These are phyloP conservation scores for Boletus edulis DNA, from an alignment of 768 basidiomycete species.

Conservation along the genomic window DNA sequence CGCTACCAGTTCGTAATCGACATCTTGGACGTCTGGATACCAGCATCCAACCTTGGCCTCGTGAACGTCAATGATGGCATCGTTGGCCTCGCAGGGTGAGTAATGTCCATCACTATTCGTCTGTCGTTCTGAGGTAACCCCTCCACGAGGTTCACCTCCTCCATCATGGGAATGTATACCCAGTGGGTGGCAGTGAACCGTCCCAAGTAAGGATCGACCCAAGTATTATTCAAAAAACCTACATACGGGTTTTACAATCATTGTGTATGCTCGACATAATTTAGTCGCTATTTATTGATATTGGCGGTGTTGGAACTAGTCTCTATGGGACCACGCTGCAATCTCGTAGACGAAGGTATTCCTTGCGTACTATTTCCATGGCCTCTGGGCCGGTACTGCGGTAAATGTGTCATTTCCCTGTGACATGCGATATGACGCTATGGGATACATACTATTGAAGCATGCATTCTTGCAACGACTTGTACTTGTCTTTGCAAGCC, in stretches of 20 bases:
- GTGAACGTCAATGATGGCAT: slow-evolving; percentile 80
- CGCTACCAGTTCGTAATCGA: slow-evolving; percentile 85
- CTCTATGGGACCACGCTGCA: slow-evolving; percentile 10
- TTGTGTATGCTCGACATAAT: slow-evolving; percentile 5
- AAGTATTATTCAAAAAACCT: not conserved
- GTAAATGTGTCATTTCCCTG: not conserved
- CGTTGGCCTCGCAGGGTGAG: slow-evolving; percentile 83
- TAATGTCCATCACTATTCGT: slow-evolving; percentile 7
- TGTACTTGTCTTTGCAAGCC: slow-evolving; percentile 72
- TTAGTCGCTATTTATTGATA: slow-evolving; percentile 1
- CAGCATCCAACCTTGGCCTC: slow-evolving; percentile 76
- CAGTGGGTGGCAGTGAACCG: slow-evolving; percentile 60
- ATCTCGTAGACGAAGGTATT: slow-evolving; percentile 69
- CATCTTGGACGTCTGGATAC: slow-evolving; percentile 84
- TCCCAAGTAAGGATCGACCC: slow-evolving; percentile 33
- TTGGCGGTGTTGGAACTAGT: not conserved
- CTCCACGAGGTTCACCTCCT: slow-evolving; percentile 59
- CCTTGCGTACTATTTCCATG: slow-evolving; percentile 68
- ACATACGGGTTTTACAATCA: not conserved
- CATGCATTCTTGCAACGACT: slow-evolving; percentile 75
- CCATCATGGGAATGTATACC: slow-evolving; percentile 62
- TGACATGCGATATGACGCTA: not conserved
- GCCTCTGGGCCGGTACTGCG: slow-evolving; percentile 68
- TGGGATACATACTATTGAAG: slow-evolving; percentile 61
- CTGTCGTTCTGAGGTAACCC: slow-evolving; percentile 1